phyloP scores from a whole-genome alignment of 331 rosid species.

The Erythrophleum ivorense region DNA sequence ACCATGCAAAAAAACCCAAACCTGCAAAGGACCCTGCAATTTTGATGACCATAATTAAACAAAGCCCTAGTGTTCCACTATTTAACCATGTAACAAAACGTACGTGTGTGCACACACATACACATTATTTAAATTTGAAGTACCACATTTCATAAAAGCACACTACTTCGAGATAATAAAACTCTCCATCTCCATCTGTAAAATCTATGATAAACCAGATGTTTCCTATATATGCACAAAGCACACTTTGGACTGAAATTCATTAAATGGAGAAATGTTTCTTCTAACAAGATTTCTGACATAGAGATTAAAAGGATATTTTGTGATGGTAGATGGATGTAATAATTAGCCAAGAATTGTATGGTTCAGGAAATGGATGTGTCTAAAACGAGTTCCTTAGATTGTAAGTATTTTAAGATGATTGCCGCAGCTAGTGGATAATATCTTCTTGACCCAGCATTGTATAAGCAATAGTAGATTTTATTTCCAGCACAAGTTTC shows the following conservation, averaged over 20 bases:
- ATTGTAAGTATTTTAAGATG: neutral
- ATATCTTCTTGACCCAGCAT: neutral
- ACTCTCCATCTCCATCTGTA: neutral
- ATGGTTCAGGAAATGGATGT: neutral
- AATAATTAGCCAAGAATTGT: neutral
- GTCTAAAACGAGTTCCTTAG: neutral
- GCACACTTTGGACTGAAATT: neutral
- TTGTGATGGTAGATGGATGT: neutral
- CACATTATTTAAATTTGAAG: neutral
- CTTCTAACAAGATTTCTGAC: too few relatives aligned
- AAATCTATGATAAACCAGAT: neutral
- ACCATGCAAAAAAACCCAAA: slow-evolving; percentile 57
- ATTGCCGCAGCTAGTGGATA: neutral
- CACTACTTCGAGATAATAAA: neutral
- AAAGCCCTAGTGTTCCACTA: neutral
- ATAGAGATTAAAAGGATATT: neutral
- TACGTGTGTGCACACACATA: neutral
- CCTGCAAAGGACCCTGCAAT: slow-evolving; percentile 75
- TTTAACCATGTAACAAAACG: neutral
- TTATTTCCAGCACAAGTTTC: neutral
- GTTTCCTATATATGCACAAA: neutral
- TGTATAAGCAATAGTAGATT: neutral
- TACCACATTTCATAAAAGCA: neutral
- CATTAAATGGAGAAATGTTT: too few relatives aligned
- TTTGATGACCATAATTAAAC: slow-evolving; percentile 5